A percentile compares a stretch with the other conserved stretches of the same genome.
Conservation (phyloP, 768 basidiomycete species). For the Rhodotorula toruloides region DNA sequence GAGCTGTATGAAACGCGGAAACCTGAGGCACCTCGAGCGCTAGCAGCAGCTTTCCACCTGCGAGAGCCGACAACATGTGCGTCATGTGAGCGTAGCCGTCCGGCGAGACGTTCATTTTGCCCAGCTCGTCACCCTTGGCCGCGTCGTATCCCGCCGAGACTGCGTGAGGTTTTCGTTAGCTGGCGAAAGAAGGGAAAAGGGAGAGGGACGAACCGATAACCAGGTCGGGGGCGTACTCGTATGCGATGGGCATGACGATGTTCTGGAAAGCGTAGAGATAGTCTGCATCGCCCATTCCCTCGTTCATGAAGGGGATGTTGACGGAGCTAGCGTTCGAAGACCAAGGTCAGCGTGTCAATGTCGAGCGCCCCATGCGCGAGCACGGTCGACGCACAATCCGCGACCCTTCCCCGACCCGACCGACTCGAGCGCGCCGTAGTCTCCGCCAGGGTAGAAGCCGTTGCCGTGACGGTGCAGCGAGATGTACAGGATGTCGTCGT, state of each 20-base stretch:
- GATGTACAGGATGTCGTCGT: conserved; percentile 83
- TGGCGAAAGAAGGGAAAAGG: no score
- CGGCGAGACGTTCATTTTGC: conserved; percentile 84
- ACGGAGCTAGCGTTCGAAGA: conserved; percentile 60
- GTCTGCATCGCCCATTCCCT: conserved; percentile 87
- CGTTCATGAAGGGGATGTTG: conserved; percentile 88
- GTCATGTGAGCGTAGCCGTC: conserved; percentile 98
- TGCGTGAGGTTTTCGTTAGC: conserved; percentile 44
- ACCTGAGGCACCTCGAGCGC: conserved; percentile 70
- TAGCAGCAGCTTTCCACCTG: conserved; percentile 80
- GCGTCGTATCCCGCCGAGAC: conserved; percentile 99
- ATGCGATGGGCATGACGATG: conserved; percentile 91
- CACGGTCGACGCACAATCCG: conserved; percentile 60
- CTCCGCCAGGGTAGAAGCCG: conserved; percentile 91
- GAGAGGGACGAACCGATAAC: conserved; percentile 70
- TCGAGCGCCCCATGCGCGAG: background rate
- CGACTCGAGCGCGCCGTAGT: conserved; percentile 79
- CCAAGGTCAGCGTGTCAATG: conserved; percentile 13
- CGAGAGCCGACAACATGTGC: conserved; percentile 84
- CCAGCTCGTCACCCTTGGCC: conserved; percentile 83
- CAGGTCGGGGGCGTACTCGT: conserved; percentile 92
- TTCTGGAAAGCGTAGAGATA: conserved; percentile 95
- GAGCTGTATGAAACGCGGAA: background rate
- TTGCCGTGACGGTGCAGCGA: conserved; percentile 92
- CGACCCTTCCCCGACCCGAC: conserved; percentile 76